Base-by-base conservation (phyloP, 306 rosid species). In the Myrica gale region DNA sequence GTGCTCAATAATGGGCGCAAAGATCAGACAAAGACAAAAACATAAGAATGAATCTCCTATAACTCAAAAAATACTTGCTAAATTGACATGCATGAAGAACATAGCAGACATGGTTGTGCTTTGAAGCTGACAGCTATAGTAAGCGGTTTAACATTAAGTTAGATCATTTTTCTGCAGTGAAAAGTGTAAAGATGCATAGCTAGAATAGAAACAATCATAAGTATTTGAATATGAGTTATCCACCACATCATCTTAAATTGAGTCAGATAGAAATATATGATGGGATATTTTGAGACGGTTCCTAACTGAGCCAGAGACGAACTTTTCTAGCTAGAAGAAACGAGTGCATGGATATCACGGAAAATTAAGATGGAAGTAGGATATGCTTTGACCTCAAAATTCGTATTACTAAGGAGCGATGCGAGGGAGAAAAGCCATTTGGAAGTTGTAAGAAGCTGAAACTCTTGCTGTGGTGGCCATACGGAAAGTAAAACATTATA, bases 401-500 rank as follows among this genome's bases (percentile, higher is more conserved):
- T 47, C 47, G 5, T 51, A 41, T 23, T 73, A 39, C 32, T 13
- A 43, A 9, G 26, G 67, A 48, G 44, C 16, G 55, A 61, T 68
- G 16, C 0, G n/a, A 54, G 45, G 17, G 16, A 61, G 78, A 32
- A 5, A 21, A 19, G 17, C 32, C 79, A 68, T 21, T 43, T 54
- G 71, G 47, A 19, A 37, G 39, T 19, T 39, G 19, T 61, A 61
- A 63, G 69, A 74, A 61, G 68, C 4, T 44, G 37, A 32, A 32
- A 32, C 37, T 32, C 37, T 2, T 0, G 37, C 37, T 32, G 37
- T 57, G 82, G 43, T 20, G 44, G 48, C 72, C 42, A 39, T 51
- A 62, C 4, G 72, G 79, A 63, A 81, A 78, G 47, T 8, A 39
- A 76, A 39, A 76, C 44, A 45, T 26, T 15, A 73, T 77, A 45